These are phyloP conservation scores for Aspergillus conjunctus DNA, from an alignment of 495 filamentous ascomycete genomes.

Conservation along the genomic window DNA sequence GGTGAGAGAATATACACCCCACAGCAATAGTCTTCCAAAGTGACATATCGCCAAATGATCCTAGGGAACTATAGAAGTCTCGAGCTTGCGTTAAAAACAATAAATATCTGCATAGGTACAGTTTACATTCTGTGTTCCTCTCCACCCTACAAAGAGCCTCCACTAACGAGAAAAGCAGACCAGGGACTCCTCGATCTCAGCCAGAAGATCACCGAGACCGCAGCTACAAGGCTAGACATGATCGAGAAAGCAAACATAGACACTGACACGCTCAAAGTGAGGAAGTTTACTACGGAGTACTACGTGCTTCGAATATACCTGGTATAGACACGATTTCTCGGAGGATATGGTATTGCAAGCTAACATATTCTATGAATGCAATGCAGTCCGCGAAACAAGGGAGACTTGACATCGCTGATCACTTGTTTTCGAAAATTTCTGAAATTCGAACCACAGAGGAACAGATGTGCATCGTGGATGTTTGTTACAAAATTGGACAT, in stretches of 20 bases:
- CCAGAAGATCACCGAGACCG: constrained; percentile 61
- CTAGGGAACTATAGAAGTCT: constrained; percentile 58
- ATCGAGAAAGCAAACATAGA: constrained; percentile 44
- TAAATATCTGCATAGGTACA: constrained; percentile 64
- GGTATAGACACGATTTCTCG: constrained; percentile 44
- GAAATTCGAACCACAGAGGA: constrained; percentile 43
- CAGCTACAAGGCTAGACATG: constrained; percentile 62
- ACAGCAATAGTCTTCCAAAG: background rate
- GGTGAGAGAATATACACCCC: constrained; percentile 9
- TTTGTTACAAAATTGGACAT: constrained; percentile 69
- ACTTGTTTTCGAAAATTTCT: constrained; percentile 66
- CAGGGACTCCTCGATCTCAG: constrained; percentile 56
- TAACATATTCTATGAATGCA: constrained; percentile 2
- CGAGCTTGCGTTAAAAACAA: constrained; percentile 67
- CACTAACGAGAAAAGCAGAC: constrained; percentile 43
- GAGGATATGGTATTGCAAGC: background rate
- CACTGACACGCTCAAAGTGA: constrained; percentile 17
- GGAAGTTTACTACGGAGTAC: constrained; percentile 54
- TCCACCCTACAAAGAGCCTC: background rate
- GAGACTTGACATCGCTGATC: constrained; percentile 73
- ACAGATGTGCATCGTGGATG: constrained; percentile 61
- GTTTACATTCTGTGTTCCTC: constrained; percentile 19
- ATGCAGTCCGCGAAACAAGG: constrained; percentile 71
- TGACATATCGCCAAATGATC: background rate
- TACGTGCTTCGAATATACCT: constrained; percentile 67